These are phyloP conservation scores for Tephrocybe rancida DNA, from an alignment of 768 basidiomycete genomes.

Conservation along the genomic window DNA sequence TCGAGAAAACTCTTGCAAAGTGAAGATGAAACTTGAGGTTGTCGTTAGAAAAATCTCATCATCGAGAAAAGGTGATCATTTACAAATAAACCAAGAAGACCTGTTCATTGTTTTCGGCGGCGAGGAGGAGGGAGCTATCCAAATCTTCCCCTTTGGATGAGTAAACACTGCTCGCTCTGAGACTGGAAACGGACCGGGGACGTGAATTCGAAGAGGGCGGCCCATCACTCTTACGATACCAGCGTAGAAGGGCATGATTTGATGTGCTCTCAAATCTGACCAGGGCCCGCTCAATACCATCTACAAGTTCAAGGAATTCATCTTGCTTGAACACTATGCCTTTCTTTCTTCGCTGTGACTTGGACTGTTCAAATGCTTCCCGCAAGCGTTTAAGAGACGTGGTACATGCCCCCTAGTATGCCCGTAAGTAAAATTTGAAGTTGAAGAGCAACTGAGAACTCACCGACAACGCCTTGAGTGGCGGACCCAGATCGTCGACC, in stretches of 20 bases:
- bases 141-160: conserved; percentile 22
- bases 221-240: conserved; percentile 61
- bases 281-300: conserved; percentile 69
- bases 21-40: conserved; percentile 84
- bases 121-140: conserved; percentile 39
- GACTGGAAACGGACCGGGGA: conserved; percentile 24
- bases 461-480: conserved; percentile 74
- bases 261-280: conserved; percentile 81
- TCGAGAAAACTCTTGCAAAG: conserved; percentile 88
- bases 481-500: conserved; percentile 78
- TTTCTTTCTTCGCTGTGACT: conserved; percentile 28
- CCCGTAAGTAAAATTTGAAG: not conserved
- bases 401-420: conserved; percentile 58
- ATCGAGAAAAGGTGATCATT: conserved; percentile 30
- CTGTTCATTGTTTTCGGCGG: conserved; percentile 74
- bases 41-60: not conserved
- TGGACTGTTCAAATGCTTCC: conserved; percentile 60
- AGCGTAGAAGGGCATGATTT: conserved; percentile 77
- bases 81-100: conserved; percentile 93
- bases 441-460: conserved; percentile 21
- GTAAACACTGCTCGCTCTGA: conserved; percentile 11
- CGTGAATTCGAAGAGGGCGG: conserved; percentile 18
- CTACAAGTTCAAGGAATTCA: conserved; percentile 67
- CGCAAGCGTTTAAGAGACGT: conserved; percentile 63
- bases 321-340: conserved; percentile 43